Evolutionary conservation across 768 basidiomycete species (phyloP), one percentile per base, ranked within the genome.

Genomic region (Suillus brevipes): DNA sequence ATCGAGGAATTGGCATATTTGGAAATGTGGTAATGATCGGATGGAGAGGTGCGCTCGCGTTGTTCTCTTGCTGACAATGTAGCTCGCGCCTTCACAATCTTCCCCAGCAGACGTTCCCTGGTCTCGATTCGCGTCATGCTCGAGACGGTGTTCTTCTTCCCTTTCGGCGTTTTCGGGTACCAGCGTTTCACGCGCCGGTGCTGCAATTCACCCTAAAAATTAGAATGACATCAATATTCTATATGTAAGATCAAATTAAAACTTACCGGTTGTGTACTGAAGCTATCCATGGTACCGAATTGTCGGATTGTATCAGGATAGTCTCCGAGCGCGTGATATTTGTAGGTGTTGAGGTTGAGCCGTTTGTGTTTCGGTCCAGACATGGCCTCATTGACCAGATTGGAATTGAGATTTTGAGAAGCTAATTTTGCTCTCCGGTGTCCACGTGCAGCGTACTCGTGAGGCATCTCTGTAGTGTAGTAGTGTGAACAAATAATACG

Each of bases 81-180:
- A 25, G 34, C 7, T 14, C 20, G 14, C 10, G 57, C 36, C 8
- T 60, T 43, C 2, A 45, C 62, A 67, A 75, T 58, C 61, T 65
- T 61, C 66, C 64, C 49, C 61, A 75, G 14, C 34, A 61, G 10
- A 62, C 68, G 13, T 62, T 70, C 60, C 45, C 71, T 61, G 6
- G 65, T 56, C 34, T 72, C 64, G 1, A 67, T 68, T 5, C 62
- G 31, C 1, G 72, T 73, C 50, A 82, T 78, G 23, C 57, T 81
- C 74, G 2, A 61, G 12, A 2, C 50, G 37, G 20, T 67, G 63
- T 31, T 74, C 31, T 47, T 28, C 31, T 63, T 60, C 16, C 68
- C 72, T 62, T 81, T 81, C 65, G 79, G 79, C 0, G 79, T 80
- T 2, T 69, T 55, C 0, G 60, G 67, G 61, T 81, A 83, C 42